Evolutionary conservation across 208 protist genomes (phyloP).

Genomic region (Trypanosomatidae sp.): DNA sequence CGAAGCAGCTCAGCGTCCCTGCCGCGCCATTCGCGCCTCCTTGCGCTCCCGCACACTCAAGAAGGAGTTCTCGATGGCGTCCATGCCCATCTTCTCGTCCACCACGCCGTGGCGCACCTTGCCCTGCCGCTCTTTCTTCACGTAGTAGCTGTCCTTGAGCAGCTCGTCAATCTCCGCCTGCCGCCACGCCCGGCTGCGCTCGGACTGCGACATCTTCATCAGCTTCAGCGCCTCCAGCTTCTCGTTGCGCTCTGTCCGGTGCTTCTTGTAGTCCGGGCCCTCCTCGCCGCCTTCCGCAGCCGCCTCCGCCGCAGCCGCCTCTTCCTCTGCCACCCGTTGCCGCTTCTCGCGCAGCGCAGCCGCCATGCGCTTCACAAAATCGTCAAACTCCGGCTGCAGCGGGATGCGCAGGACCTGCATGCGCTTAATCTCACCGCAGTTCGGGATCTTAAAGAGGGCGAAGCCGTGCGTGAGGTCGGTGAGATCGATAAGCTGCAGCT

Average conservation of each 20-base stretch:
- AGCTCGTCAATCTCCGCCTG: constrained; percentile 89
- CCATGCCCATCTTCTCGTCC: constrained; percentile 82
- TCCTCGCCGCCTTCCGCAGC: constrained; percentile 19
- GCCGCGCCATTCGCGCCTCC: constrained; percentile 66
- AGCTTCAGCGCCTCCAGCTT: constrained; percentile 82
- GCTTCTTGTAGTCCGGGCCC: constrained; percentile 34
- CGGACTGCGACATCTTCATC: constrained; percentile 79
- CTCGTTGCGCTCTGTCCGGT: constrained; percentile 87
- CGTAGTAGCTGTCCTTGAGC: constrained; percentile 90
- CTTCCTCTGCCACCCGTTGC: constrained; percentile 47
- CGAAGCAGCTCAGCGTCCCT: too few species aligned
- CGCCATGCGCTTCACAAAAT: constrained; percentile 53
- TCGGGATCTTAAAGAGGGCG: constrained; percentile 90
- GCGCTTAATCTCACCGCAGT: constrained; percentile 86
- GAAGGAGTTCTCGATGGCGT: constrained; percentile 88
- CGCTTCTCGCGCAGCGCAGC: constrained; percentile 58
- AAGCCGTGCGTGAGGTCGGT: constrained; percentile 94
- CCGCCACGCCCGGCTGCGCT: constrained; percentile 81
- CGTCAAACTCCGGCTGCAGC: constrained; percentile 78
- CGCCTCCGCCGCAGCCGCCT: constrained; percentile 23
- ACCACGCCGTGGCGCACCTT: constrained; percentile 56
- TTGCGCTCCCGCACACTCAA: constrained; percentile 82
- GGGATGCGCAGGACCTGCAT: constrained; percentile 82
- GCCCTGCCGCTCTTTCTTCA: constrained; percentile 88
- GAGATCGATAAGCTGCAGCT: constrained; percentile 94